Base-by-base conservation (phyloP, 768 basidiomycete species). In the Leucosporidium yakuticum region DNA sequence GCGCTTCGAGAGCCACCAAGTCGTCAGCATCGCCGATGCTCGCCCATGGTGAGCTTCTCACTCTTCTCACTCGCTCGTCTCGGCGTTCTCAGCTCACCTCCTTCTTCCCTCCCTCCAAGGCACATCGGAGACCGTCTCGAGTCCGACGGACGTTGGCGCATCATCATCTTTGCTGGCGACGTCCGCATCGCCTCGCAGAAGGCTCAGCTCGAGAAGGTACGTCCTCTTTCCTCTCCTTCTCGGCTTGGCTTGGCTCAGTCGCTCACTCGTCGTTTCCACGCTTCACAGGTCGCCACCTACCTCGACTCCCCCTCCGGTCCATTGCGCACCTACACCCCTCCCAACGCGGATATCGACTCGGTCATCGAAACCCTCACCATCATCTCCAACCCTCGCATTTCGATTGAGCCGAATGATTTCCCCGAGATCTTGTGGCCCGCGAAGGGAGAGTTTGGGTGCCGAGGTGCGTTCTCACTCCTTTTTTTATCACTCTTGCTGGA, bases 121-220 rank as follows among this genome's bases (percentile, higher is more conserved):
- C 82, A 86, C 65, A 77, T 87, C 23, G 85, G 86, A 63, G 83
- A 85, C 62, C 74, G 85, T 19, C 69, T 85, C 14, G 81, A 81
- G 0, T 79, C 84, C 6, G 83, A 86, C 72, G 79, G 80, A 1
- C 81, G 83, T 8, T 86, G 85, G 81, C 84, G 85, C 67, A 59
- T 86, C 17, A 75, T 87, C 25, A 73, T 85, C 25, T 86, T 87
- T 69, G 77, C 80, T 0, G 86, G 86, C 7, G 80, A 84, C 68
- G 76, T 79, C 1, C 75, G 76, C 20, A 70, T 80, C 20, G 57
- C 74, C 12, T 50, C 49, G 4, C 81, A 81, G 64, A 74, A 70
- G 6, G 63, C 58, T 17, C 79, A 75, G 65, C 62, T 83, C 8
- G 60, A 77, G 14, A 55, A 54, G 14, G 73, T 71, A 8, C 48